Percentiles rank a stretch among this genome's conserved stretches.
Conservation (phyloP, 108 stramenopile genomes). For the Nitzschia palea region DNA sequence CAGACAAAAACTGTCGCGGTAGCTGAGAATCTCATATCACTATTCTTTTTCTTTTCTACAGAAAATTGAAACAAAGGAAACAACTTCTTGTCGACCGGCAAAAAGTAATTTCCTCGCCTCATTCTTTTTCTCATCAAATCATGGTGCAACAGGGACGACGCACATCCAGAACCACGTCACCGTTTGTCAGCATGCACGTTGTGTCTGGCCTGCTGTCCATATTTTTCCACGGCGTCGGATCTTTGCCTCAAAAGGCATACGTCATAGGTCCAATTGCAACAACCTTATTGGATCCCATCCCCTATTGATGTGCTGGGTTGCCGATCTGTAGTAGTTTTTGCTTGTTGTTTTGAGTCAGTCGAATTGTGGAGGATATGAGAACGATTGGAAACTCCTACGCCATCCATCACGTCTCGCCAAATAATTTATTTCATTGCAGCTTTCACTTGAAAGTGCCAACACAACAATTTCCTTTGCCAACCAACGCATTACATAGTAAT, state of each 20-base stretch:
- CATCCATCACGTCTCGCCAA: not conserved
- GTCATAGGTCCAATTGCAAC: not conserved
- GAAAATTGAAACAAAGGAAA: not conserved
- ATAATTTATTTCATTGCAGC: not conserved
- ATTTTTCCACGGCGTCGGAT: not conserved
- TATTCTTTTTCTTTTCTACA: not conserved
- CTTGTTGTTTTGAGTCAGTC: not conserved
- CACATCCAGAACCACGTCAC: too few species aligned
- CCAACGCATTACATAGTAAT: not conserved
- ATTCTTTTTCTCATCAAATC: too few species aligned
- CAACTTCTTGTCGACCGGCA: too few species aligned
- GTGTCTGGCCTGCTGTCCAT: not conserved
- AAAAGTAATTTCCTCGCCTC: too few species aligned
- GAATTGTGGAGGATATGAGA: not conserved
- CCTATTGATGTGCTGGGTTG: not conserved
- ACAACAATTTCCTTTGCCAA: not conserved
- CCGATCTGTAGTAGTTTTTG: not conserved
- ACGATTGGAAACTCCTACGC: not conserved
- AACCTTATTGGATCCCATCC: not conserved
- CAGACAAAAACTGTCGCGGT: not conserved
- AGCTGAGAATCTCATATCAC: conserved; percentile 7
- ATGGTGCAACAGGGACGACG: too few species aligned
- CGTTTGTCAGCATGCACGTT: not conserved
- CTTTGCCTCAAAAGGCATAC: too few species aligned
- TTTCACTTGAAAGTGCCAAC: too few species aligned